Percentiles rank a stretch among this genome's conserved stretches.
These are phyloP conservation scores for Ustilago loliicola DNA, from an alignment of 1,284 basidiomycete species.

Conservation along the genomic window DNA sequence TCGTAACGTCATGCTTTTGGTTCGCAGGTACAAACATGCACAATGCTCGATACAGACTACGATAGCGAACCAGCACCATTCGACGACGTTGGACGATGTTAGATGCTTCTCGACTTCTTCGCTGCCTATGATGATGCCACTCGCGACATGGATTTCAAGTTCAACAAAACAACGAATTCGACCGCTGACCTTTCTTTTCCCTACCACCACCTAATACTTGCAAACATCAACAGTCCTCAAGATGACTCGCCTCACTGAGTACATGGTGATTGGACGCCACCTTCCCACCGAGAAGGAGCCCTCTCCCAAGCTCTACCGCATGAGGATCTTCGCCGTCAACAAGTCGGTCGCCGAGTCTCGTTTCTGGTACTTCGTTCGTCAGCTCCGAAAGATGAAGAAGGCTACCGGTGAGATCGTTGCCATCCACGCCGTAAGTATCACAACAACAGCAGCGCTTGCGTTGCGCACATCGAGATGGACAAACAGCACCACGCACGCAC, in stretches of 20 bases:
- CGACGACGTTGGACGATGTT: not conserved
- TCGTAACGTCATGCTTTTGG: not conserved
- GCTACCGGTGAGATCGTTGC: slow-evolving; percentile 98
- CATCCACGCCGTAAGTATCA: slow-evolving; percentile 86
- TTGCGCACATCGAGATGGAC: not conserved
- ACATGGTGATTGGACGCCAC: slow-evolving; percentile 97
- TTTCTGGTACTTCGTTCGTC: slow-evolving; percentile 99
- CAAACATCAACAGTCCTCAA: slow-evolving; percentile 45
- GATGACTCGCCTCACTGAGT: slow-evolving; percentile 77
- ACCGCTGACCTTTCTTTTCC: slow-evolving; percentile 22
- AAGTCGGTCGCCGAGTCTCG: slow-evolving; percentile 98
- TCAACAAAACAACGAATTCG: not conserved
- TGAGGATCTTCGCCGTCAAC: slow-evolving; percentile 99
- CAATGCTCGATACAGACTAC: not conserved
- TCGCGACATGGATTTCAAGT: not conserved
- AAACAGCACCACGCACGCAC: not conserved
- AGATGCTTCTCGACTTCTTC: not conserved
- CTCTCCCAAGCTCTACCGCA: slow-evolving; percentile 96
- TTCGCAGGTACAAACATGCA: too few species aligned
- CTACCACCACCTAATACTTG: slow-evolving; percentile 10
- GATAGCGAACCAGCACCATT: not conserved
- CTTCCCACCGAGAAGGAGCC: slow-evolving; percentile 93
- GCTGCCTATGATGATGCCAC: slow-evolving; percentile 29
- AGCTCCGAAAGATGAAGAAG: slow-evolving; percentile 93
- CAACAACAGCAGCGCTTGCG: not conserved